These are phyloP conservation scores for Colletotrichum echinochloae DNA, from an alignment of 2,329 filamentous ascomycete genomes.

Conservation along the genomic window DNA sequence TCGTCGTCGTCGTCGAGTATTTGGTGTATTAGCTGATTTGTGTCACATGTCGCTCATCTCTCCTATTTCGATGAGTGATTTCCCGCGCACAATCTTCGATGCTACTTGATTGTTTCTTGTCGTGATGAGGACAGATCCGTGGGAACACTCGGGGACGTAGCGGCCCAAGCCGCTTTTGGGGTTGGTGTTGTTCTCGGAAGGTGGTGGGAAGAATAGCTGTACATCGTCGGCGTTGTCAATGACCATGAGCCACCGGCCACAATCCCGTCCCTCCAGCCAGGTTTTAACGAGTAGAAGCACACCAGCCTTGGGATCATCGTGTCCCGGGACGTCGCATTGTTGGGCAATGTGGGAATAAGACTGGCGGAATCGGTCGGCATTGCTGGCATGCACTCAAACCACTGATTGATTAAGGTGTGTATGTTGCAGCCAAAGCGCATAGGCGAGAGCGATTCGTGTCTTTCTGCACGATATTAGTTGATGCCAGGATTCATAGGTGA, in stretches of 20 bases:
- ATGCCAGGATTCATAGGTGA: no score
- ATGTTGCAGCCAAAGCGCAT: conserved; percentile 44
- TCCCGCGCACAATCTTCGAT: background rate
- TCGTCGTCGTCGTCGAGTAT: background rate
- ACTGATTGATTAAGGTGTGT: conserved; percentile 44
- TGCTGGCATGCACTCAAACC: conserved; percentile 51
- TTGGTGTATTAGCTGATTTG: background rate
- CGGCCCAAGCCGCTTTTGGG: background rate
- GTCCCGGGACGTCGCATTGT: background rate
- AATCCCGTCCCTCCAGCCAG: conserved; percentile 7
- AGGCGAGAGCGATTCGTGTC: conserved; percentile 50
- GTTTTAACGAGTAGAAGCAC: background rate
- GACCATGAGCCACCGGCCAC: conserved; percentile 40
- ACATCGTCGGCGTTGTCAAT: conserved; percentile 29
- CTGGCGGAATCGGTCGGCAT: conserved; percentile 45
- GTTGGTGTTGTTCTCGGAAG: background rate
- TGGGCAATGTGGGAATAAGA: background rate
- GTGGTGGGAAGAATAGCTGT: conserved; percentile 16
- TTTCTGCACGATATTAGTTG: conserved; percentile 44
- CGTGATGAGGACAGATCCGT: conserved; percentile 48
- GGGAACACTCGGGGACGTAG: conserved; percentile 47
- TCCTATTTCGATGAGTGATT: background rate
- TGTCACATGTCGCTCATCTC: background rate
- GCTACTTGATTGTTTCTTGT: background rate
- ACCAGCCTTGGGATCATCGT: background rate